phyloP scores from a whole-genome alignment of 164 flowering plant species.

The Chimonanthus praecox region DNA sequence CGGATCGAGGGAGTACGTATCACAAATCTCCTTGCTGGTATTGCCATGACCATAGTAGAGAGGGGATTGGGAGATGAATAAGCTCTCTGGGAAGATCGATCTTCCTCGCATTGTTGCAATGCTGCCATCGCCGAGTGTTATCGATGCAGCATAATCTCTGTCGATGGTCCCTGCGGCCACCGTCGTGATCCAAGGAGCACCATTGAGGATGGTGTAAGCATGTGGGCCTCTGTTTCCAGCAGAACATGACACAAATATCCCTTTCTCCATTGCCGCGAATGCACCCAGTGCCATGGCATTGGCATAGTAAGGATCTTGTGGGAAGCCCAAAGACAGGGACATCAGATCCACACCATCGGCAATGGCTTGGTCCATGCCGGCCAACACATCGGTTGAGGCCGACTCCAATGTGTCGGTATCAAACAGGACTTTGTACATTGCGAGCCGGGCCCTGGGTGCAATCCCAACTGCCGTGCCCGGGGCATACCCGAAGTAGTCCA shows the following conservation, averaged over 20 bases:
- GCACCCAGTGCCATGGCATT: constrained; percentile 13
- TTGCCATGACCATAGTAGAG: constrained; percentile 32
- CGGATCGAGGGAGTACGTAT: neutral
- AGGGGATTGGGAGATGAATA: constrained; percentile 19
- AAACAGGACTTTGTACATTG: constrained; percentile 14
- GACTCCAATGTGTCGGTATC: neutral
- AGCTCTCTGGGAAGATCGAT: constrained; percentile 28
- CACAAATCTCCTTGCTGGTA: constrained; percentile 11
- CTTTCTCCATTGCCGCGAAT: constrained; percentile 21
- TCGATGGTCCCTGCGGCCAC: constrained; percentile 21
- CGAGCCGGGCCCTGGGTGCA: constrained; percentile 12
- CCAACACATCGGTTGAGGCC: constrained; percentile 5
- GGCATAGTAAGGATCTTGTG: neutral
- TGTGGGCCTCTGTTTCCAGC: constrained; percentile 17
- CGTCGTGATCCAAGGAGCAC: constrained; percentile 25
- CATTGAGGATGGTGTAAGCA: constrained; percentile 10
- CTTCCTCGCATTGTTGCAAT: constrained; percentile 16
- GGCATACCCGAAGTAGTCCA: constrained; percentile 66
- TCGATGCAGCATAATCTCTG: constrained; percentile 12
- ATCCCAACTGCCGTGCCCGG: constrained; percentile 1
- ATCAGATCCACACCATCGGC: constrained; percentile 20
- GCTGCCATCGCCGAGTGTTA: constrained; percentile 13
- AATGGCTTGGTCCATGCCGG: constrained; percentile 22
- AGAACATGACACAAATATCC: constrained; percentile 22
- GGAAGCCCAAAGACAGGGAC: constrained; percentile 16